Conservation (phyloP, 805 yeast genomes). For the Wickerhamiella qilinensis region DNA sequence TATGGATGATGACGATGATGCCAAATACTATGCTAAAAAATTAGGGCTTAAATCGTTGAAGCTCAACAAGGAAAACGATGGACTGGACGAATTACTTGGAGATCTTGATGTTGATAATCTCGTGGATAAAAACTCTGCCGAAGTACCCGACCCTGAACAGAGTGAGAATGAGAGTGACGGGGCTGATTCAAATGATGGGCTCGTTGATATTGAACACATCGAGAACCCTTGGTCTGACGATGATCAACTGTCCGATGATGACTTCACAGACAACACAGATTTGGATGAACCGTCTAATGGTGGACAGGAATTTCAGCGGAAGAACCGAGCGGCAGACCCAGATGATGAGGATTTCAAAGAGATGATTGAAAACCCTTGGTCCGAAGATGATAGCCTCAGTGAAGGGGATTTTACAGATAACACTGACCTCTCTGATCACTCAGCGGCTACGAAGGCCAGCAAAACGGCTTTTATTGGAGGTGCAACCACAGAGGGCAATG, state of each 20-base stretch:
- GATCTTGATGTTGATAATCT: slow-evolving; percentile 42
- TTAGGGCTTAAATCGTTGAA: slow-evolving; percentile 48
- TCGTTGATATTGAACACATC: not conserved
- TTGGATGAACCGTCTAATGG: too few relatives aligned
- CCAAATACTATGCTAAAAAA: slow-evolving; percentile 67
- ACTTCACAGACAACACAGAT: too few relatives aligned
- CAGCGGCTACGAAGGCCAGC: not conserved
- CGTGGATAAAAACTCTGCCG: slow-evolving; percentile 9
- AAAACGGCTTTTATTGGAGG: not conserved
- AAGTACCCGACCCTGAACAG: slow-evolving; percentile 3
- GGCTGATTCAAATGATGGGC: slow-evolving; percentile 8
- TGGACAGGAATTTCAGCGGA: too few relatives aligned
- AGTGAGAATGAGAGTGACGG: slow-evolving; percentile 12
- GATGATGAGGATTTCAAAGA: slow-evolving; percentile 2
- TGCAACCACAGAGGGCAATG: not conserved
- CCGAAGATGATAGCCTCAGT: slow-evolving; percentile 8
- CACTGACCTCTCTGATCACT: not conserved
- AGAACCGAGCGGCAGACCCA: too few relatives aligned
- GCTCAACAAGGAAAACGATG: slow-evolving; percentile 49
- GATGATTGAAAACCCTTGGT: slow-evolving; percentile 8
- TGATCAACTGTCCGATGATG: too few relatives aligned
- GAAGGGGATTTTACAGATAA: slow-evolving; percentile 10
- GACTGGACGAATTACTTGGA: slow-evolving; percentile 67
- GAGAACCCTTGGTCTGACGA: not conserved
- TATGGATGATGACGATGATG: slow-evolving; percentile 49